These are phyloP conservation scores for Herpetospermum pedunculosum DNA, from an alignment of 306 rosid genomes.

Conservation along the genomic window DNA sequence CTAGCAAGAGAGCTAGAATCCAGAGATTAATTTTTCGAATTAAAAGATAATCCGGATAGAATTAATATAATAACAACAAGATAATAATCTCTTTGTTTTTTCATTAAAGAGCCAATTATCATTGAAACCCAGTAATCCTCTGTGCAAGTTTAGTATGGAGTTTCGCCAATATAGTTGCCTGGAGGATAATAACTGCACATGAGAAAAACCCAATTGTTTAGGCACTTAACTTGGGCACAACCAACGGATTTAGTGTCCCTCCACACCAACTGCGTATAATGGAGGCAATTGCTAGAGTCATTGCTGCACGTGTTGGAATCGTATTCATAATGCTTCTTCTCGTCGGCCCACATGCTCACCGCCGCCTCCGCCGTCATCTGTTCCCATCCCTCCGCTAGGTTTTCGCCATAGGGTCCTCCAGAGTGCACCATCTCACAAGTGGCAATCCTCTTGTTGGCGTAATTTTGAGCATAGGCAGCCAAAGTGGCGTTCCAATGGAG, in stretches of 20 bases:
- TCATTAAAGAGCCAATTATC: too few species aligned
- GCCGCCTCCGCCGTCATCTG: neutral
- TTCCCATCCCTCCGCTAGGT: conserved; percentile 2
- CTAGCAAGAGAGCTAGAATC: too few species aligned
- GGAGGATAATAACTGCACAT: conserved; percentile 21
- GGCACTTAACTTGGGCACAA: conserved; percentile 21
- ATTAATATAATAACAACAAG: too few species aligned
- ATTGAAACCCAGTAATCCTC: too few species aligned
- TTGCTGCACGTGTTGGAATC: neutral
- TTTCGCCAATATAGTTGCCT: neutral
- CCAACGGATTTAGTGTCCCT: conserved; percentile 2
- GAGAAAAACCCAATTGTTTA: conserved; percentile 10
- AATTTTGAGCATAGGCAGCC: neutral
- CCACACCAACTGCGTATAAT: conserved; percentile 32
- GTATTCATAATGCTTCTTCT: conserved; percentile 14
- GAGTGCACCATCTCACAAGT: conserved; percentile 6
- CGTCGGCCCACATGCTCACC: conserved; percentile 17
- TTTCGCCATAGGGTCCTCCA: conserved; percentile 20
- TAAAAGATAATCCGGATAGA: too few species aligned
- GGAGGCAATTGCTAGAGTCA: conserved; percentile 10
- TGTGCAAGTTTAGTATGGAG: neutral
- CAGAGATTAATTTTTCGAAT: too few species aligned
- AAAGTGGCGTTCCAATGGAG: neutral
- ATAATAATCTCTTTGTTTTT: too few species aligned
- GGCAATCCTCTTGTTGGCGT: neutral